phyloP scores from a whole-genome alignment of 2,329 filamentous ascomycete species.

The Fusarium multiceps region DNA sequence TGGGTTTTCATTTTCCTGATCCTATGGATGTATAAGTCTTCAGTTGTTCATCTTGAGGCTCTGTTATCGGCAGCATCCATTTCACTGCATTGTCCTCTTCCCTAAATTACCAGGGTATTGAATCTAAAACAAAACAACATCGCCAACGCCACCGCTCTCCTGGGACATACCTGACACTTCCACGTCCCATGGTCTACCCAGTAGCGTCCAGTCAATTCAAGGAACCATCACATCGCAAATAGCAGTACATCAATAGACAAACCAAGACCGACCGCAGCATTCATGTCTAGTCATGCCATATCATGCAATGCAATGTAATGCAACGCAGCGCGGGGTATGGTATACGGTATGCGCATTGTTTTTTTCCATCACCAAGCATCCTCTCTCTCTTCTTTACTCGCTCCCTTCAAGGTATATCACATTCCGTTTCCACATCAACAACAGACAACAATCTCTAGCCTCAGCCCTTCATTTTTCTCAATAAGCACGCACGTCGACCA shows the following conservation, averaged over 20 bases:
- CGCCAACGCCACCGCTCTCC: conserved; percentile 27
- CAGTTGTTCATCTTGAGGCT: background rate
- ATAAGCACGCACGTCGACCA: conserved; percentile 8
- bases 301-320: conserved; percentile 8
- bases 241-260: conserved; percentile 1
- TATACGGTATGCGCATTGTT: conserved; percentile 6
- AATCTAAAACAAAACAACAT: conserved; percentile 39
- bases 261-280: background rate
- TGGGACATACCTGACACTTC: conserved; percentile 27
- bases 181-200: conserved; percentile 1
- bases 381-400: background rate
- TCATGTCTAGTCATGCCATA: background rate
- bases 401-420: conserved; percentile 26
- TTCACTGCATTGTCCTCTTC: background rate
- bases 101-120: conserved; percentile 3
- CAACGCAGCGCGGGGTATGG: conserved; percentile 10
- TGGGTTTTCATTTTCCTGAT: background rate
- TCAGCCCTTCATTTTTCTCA: conserved; percentile 9
- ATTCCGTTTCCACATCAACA: conserved; percentile 40
- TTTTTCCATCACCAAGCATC: conserved; percentile 4
- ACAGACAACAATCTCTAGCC: conserved; percentile 2
- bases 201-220: conserved; percentile 1
- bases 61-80: background rate
- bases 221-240: conserved; percentile 13
- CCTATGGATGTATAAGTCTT: background rate